Percentiles rank a stretch among this genome's conserved stretches.
Evolutionary conservation across 140 eudicot species (phyloP).

Genomic region (Artemisia princeps): DNA sequence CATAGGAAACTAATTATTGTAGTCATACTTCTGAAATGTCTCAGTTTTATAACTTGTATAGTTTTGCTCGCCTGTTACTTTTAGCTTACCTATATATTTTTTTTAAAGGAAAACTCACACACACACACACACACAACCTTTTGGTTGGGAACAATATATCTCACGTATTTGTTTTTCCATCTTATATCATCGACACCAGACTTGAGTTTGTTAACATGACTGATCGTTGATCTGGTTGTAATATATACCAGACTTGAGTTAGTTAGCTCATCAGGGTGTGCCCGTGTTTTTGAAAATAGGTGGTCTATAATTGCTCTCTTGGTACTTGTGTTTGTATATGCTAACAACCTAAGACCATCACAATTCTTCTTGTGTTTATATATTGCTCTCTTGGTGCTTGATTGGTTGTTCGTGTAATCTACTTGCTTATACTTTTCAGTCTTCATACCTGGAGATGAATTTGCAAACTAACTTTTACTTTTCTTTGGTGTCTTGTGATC

Average conservation of each 20-base stretch:
- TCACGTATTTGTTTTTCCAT: neutral
- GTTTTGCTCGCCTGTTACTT: neutral
- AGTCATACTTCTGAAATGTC: no score
- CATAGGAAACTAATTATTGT: no score
- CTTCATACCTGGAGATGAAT: neutral
- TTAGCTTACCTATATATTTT: neutral
- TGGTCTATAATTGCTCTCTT: neutral
- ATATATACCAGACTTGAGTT: neutral
- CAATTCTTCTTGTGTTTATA: neutral
- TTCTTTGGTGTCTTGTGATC: conserved; percentile 9
- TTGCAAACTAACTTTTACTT: conserved; percentile 4
- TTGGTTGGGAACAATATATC: no score
- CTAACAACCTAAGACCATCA: neutral
- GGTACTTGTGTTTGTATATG: neutral
- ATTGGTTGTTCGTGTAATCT: neutral
- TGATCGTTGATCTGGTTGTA: neutral
- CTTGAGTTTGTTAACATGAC: neutral
- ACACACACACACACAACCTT: no score
- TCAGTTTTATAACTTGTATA: neutral
- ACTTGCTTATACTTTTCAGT: conserved; percentile 2
- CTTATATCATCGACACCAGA: no score
- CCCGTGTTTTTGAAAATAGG: neutral
- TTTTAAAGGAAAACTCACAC: no score
- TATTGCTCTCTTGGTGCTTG: neutral
- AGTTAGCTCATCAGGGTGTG: neutral